Conservation (phyloP, 2,329 filamentous ascomycete genomes). For the Epichloe scottii region DNA sequence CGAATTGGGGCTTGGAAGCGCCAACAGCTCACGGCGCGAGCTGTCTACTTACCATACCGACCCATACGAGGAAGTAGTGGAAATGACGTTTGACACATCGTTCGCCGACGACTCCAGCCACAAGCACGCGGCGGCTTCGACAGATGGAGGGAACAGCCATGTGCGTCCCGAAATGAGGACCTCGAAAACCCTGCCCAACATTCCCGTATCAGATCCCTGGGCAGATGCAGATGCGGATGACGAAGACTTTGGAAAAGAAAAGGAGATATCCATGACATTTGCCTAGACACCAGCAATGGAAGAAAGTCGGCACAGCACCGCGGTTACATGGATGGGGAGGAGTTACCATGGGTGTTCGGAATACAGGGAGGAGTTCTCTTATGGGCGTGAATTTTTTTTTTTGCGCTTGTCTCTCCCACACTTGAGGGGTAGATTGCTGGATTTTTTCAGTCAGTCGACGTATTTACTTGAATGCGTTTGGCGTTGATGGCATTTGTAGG, state of each 20-base stretch:
- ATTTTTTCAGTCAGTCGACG: neutral
- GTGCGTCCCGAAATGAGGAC: constrained; percentile 20
- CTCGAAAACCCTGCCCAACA: constrained; percentile 36
- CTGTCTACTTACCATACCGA: constrained; percentile 16
- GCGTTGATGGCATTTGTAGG: neutral
- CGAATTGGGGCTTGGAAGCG: neutral
- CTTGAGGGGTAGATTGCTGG: no score
- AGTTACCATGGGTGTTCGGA: neutral
- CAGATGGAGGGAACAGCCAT: constrained; percentile 17
- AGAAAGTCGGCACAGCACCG: neutral
- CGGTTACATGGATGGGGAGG: neutral
- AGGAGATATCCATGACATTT: constrained; percentile 73
- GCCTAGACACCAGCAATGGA: constrained; percentile 32
- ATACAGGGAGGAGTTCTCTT: neutral
- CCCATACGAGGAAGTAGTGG: constrained; percentile 37
- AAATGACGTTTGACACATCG: constrained; percentile 62
- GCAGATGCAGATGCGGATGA: constrained; percentile 53
- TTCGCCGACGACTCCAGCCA: constrained; percentile 30
- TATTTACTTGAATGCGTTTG: neutral
- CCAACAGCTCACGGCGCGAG: constrained; percentile 6
- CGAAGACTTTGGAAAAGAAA: constrained; percentile 57
- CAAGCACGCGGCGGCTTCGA: constrained; percentile 11
- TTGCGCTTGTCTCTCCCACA: neutral
- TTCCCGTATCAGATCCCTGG: constrained; percentile 53
- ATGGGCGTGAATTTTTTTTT: neutral